Evolutionary conservation across 2,329 filamentous ascomycete species (phyloP).

Genomic region (Colletotrichum paranaense): DNA sequence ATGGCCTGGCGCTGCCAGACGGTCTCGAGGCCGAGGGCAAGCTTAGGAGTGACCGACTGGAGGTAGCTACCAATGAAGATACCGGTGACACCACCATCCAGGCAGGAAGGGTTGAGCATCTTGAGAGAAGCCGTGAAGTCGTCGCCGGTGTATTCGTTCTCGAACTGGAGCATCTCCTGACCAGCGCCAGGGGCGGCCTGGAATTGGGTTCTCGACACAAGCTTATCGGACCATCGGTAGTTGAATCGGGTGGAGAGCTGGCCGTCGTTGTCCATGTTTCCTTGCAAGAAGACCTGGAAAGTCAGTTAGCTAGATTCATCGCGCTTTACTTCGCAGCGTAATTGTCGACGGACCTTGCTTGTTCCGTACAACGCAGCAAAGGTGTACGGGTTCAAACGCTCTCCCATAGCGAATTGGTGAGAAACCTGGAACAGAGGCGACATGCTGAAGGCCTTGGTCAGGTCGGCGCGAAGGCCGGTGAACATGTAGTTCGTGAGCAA

Average conservation of each 20-base stretch:
- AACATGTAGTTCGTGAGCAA: conserved; percentile 98
- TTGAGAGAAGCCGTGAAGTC: conserved; percentile 96
- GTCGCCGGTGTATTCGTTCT: conserved; percentile 92
- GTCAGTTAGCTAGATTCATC: conserved; percentile 8
- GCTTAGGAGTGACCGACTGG: conserved; percentile 87
- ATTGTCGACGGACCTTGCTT: conserved; percentile 75
- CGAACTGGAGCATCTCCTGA: conserved; percentile 91
- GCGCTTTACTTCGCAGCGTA: neutral
- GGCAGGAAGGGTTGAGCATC: conserved; percentile 91
- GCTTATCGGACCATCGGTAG: conserved; percentile 83
- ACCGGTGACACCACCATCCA: conserved; percentile 93
- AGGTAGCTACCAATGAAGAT: conserved; percentile 97
- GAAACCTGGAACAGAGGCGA: conserved; percentile 96
- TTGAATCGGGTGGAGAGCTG: conserved; percentile 91
- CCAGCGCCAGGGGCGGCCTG: conserved; percentile 82
- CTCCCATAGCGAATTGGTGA: conserved; percentile 95
- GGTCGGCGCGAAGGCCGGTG: conserved; percentile 92
- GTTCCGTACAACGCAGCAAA: conserved; percentile 96
- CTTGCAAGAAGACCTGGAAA: conserved; percentile 89
- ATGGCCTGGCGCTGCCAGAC: conserved; percentile 92
- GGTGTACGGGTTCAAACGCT: conserved; percentile 92
- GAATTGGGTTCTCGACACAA: conserved; percentile 88
- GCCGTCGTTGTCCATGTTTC: conserved; percentile 93
- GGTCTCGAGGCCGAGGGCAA: conserved; percentile 90
- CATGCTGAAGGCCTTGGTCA: conserved; percentile 96